Percentiles rank a stretch among this genome's conserved stretches.
phyloP scores from a whole-genome alignment of 2,329 filamentous ascomycete species.

The Xylariomycetidae sp. region DNA sequence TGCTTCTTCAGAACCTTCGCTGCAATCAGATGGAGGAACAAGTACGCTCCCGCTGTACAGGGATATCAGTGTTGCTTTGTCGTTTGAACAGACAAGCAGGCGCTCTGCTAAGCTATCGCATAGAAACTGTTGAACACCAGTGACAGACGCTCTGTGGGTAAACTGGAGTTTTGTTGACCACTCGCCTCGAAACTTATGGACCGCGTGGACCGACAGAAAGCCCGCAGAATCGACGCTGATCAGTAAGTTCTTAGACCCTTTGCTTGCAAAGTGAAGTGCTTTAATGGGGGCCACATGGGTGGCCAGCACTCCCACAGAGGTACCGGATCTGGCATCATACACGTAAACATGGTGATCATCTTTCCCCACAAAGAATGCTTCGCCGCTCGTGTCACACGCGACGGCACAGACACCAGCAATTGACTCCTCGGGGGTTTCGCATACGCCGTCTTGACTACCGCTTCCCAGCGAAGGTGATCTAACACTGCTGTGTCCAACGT shows the following conservation, averaged over 20 bases:
- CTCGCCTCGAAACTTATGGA: background rate
- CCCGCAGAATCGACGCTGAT: background rate
- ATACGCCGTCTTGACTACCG: conserved; percentile 1
- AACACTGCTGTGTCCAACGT: conserved; percentile 5
- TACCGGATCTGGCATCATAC: background rate
- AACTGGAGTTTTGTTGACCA: background rate
- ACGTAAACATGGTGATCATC: conserved; percentile 1
- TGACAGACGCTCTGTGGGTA: background rate
- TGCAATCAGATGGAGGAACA: too few relatives aligned
- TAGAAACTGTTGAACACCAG: background rate
- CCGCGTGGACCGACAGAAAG: background rate
- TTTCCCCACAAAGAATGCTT: conserved; percentile 1
- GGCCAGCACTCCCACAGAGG: background rate
- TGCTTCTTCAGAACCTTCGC: too few relatives aligned
- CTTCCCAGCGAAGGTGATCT: conserved; percentile 3
- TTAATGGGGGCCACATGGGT: background rate
- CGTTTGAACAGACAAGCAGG: too few relatives aligned
- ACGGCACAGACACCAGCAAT: background rate
- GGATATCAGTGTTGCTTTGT: too few relatives aligned
- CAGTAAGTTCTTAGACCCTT: background rate
- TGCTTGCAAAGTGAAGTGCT: background rate
- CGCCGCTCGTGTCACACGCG: background rate
- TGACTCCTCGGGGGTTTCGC: background rate
- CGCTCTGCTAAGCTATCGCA: too few relatives aligned
- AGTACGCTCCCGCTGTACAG: too few relatives aligned